phyloP scores from a whole-genome alignment of 306 rosid genomes.

The Lotus japonicus region DNA sequence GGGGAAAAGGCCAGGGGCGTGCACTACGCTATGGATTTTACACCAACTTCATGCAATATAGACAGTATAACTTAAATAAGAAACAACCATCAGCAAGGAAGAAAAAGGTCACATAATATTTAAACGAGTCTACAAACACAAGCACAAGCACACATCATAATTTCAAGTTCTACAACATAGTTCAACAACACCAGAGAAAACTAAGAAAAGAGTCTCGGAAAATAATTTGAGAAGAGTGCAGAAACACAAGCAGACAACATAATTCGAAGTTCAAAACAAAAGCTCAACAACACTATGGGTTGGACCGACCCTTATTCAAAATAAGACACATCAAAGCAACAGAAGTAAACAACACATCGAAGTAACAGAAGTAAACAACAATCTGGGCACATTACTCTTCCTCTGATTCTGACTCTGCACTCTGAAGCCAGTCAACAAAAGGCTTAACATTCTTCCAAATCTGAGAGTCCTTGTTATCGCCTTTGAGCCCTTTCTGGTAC shows the following conservation, averaged over 20 bases:
- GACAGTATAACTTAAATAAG: background rate
- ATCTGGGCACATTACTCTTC: conserved; percentile 22
- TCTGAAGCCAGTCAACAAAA: conserved; percentile 58
- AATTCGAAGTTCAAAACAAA: background rate
- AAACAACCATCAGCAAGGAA: background rate
- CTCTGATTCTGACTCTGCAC: conserved; percentile 61
- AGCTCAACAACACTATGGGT: background rate
- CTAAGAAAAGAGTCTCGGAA: background rate
- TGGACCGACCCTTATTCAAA: conserved; percentile 22
- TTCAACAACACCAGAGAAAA: background rate
- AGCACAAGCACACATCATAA: background rate
- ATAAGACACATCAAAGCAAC: background rate
- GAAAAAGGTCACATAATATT: background rate
- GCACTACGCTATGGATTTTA: background rate
- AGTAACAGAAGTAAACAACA: background rate
- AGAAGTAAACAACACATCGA: background rate
- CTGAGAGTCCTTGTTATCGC: conserved; percentile 35
- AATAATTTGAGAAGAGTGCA: background rate
- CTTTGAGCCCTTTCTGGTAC: conserved; percentile 44
- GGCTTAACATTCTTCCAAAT: conserved; percentile 56
- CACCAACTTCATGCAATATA: background rate
- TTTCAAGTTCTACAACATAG: background rate
- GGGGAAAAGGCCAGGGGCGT: background rate
- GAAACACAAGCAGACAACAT: background rate
- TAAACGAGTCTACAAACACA: background rate